A percentile compares a stretch with the other conserved stretches of the same genome.
Evolutionary conservation across 148 eudicot species (phyloP).

Genomic region (Camellia sinensis): DNA sequence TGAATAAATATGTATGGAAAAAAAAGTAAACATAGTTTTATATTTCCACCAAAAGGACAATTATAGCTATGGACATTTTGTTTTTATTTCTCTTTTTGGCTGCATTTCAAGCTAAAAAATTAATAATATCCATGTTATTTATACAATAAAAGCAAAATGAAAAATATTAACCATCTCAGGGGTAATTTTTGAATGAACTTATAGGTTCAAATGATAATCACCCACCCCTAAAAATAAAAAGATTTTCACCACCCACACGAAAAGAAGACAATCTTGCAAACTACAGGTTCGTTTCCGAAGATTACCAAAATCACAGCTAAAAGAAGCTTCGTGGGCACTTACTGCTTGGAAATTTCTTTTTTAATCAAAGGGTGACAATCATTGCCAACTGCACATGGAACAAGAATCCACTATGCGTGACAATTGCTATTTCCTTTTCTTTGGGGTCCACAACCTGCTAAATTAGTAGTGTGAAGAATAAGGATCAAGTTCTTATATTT

Average conservation of each 20-base stretch:
- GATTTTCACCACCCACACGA: background rate
- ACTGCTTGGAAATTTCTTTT: slow-evolving; percentile 72
- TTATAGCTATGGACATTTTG: too few species aligned
- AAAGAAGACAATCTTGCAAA: background rate
- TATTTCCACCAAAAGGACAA: too few species aligned
- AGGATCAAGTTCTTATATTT: background rate
- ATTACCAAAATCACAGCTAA: background rate
- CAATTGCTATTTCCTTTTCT: slow-evolving; percentile 93
- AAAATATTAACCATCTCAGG: background rate
- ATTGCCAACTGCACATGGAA: slow-evolving; percentile 59
- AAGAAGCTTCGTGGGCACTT: slow-evolving; percentile 25
- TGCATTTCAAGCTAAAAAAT: background rate
- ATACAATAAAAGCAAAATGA: too few species aligned
- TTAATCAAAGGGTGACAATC: slow-evolving; percentile 67
- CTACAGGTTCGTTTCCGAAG: too few species aligned
- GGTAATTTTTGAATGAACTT: background rate
- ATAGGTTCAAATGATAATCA: background rate
- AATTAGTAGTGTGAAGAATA: slow-evolving; percentile 15
- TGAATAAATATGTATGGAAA: too few species aligned
- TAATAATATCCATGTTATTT: too few species aligned
- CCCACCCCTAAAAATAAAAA: background rate
- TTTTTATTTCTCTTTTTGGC: too few species aligned
- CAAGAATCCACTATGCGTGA: slow-evolving; percentile 91
- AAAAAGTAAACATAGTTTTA: too few species aligned
- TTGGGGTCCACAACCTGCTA: slow-evolving; percentile 76